Conservation (phyloP, 495 filamentous ascomycete species). For the Neurospora sp. region DNA sequence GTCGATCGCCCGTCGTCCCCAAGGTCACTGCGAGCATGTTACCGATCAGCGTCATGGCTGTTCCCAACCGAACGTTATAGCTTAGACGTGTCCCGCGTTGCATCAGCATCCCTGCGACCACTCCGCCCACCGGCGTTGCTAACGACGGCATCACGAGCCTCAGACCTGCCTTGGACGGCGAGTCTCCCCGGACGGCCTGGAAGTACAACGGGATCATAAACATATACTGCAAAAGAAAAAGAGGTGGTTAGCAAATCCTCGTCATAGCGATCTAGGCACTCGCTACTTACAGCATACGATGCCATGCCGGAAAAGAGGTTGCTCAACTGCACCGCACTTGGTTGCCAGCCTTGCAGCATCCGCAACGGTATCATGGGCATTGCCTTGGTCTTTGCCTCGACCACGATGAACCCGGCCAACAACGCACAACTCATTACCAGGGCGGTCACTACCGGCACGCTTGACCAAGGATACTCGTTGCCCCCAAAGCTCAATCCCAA, state of each 20-base stretch:
- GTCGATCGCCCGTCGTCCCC: slow-evolving; percentile 42
- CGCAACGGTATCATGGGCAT: slow-evolving; percentile 53
- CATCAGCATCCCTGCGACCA: slow-evolving; percentile 53
- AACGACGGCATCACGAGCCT: slow-evolving; percentile 51
- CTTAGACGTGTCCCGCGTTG: slow-evolving; percentile 49
- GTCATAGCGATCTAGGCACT: background rate
- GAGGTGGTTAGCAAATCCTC: background rate
- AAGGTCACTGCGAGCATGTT: slow-evolving; percentile 46
- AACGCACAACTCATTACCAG: slow-evolving; percentile 42
- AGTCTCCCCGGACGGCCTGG: slow-evolving; percentile 53
- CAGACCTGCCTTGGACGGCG: slow-evolving; percentile 47
- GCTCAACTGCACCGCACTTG: slow-evolving; percentile 44
- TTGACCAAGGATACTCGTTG: slow-evolving; percentile 51
- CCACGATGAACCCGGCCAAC: slow-evolving; percentile 38
- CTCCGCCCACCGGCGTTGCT: slow-evolving; percentile 48
- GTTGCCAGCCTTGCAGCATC: slow-evolving; percentile 45
- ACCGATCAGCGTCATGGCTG: slow-evolving; percentile 49
- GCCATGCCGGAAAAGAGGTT: slow-evolving; percentile 55
- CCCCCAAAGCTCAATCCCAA: slow-evolving; percentile 51
- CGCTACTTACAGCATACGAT: slow-evolving; percentile 45
- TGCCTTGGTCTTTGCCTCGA: slow-evolving; percentile 49
- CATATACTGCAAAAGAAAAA: slow-evolving; percentile 40
- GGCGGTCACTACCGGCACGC: slow-evolving; percentile 39
- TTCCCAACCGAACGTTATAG: slow-evolving; percentile 45
- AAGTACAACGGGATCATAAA: slow-evolving; percentile 57